Evolutionary conservation across 129 eudicot species (phyloP).

Genomic region (Escallonia herrerae): DNA sequence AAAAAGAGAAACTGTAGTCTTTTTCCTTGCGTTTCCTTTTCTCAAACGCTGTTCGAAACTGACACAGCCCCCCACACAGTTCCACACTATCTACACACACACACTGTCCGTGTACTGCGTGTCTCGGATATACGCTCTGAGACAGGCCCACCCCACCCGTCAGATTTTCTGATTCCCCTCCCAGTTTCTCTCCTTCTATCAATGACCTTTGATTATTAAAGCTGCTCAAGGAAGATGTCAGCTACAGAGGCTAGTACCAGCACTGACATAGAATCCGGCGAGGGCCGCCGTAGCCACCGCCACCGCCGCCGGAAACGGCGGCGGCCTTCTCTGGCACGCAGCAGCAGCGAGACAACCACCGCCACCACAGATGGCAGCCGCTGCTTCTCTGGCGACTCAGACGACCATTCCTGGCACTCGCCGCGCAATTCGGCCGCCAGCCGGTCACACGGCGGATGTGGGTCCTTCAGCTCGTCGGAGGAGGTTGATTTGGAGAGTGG

Average conservation of each 20-base stretch:
- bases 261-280: slow-evolving; percentile 8
- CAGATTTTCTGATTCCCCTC: background rate
- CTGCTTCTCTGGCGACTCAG: slow-evolving; percentile 31
- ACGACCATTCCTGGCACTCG: slow-evolving; percentile 31
- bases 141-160: no score
- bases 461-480: slow-evolving; percentile 2
- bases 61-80: background rate
- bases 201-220: slow-evolving; percentile 9
- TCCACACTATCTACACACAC: no score
- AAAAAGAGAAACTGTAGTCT: no score
- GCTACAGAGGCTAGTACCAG: background rate
- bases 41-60: background rate
- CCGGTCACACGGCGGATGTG: slow-evolving; percentile 25
- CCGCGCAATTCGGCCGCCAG: slow-evolving; percentile 10
- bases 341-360: slow-evolving; percentile 20
- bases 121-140: no score
- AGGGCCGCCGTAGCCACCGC: slow-evolving; percentile 31
- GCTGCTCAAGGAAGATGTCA: slow-evolving; percentile 5
- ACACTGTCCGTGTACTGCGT: no score
- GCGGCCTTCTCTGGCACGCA: slow-evolving; percentile 19
- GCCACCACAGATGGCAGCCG: slow-evolving; percentile 43
- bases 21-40: no score
- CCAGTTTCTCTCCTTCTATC: background rate
- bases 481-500: slow-evolving; percentile 65
- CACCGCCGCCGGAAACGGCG: slow-evolving; percentile 17